Base-by-base conservation (phyloP, 2,329 filamentous ascomycete genomes). In the Talaromyces atroroseus region DNA sequence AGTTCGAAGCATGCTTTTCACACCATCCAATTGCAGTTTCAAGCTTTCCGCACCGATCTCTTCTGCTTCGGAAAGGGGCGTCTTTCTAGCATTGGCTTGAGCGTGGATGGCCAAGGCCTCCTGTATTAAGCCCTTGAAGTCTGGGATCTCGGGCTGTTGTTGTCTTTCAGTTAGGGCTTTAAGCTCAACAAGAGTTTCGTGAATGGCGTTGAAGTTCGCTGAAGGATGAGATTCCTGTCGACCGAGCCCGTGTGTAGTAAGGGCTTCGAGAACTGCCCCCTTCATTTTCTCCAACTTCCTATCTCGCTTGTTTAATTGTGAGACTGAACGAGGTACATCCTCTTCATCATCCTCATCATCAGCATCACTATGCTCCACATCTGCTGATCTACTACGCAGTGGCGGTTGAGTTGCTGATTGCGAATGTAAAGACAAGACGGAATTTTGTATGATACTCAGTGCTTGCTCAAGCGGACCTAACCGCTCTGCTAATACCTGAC, bases 211-310 rank as follows among this genome's bases (percentile, higher is more conserved):
- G 23, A 77, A 61, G 57, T 76, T 73, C 11, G 69, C 58, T 32
- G 66, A 62, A 29, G 66, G 51, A 34, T 59, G 58, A 18, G 24
- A n/a, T 34, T 57, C 59, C 11, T 65, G 64, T n/a, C 67, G 62
- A 49, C 64, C 64, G 12, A 64, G 56, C 20, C 71, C 70, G 49
- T 79, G 76, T 54, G 75, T 69, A 51, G 76, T 73, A 32, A 96
- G 74, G 4, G 86, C 87, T 64, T 89, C 84, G 18, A 89, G 71
- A 32, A 92, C 74, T 26, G 78, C 83, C 23, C 78, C 76, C 54
- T 86, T 78, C 61, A 99, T 90, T 69, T 92, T 90, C 57, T 96
- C 91, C 64, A 92, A 72, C 64, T 84, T 90, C 64, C 86, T 86
- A 66, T 95, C 90, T 59, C 86, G 82, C 59, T 68, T 68, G 32